Conservation (phyloP, 2,329 filamentous ascomycete species). For the Fusarium illudens region DNA sequence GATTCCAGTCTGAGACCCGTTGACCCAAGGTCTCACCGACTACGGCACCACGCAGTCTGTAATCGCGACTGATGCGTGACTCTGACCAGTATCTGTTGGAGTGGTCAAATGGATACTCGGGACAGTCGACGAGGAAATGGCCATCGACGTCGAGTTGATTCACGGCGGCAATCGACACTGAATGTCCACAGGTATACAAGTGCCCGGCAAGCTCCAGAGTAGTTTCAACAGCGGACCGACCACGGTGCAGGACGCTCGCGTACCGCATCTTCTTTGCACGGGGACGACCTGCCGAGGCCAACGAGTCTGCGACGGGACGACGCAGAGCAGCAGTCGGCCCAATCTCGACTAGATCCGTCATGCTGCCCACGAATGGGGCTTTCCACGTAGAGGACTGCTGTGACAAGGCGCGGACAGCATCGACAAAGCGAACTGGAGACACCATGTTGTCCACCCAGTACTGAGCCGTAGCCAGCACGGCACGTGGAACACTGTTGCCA, state of each 20-base stretch:
- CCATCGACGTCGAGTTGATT: neutral
- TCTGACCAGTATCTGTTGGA: conserved; percentile 48
- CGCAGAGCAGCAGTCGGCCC: conserved; percentile 41
- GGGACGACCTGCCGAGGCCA: conserved; percentile 11
- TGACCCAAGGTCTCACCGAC: conserved; percentile 44
- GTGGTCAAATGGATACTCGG: conserved; percentile 46
- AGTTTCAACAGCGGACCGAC: conserved; percentile 7
- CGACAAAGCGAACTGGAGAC: conserved; percentile 50
- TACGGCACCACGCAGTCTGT: conserved; percentile 23
- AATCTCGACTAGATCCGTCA: conserved; percentile 35
- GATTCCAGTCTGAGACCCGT: conserved; percentile 41
- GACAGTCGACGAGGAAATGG: conserved; percentile 47
- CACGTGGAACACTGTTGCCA: conserved; percentile 1
- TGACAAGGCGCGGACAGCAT: conserved; percentile 40
- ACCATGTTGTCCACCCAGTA: conserved; percentile 58
- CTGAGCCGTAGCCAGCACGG: conserved; percentile 48
- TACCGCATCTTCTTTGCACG: conserved; percentile 6
- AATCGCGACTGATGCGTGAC: conserved; percentile 42
- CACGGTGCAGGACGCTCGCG: conserved; percentile 28
- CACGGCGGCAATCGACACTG: conserved; percentile 14
- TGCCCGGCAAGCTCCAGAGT: conserved; percentile 24
- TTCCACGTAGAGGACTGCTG: neutral
- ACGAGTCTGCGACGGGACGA: conserved; percentile 37
- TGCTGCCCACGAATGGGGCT: neutral
- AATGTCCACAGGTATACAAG: conserved; percentile 22